phyloP scores from a whole-genome alignment of 2,329 filamentous ascomycete genomes.

The Aphanoascus verrucosus region DNA sequence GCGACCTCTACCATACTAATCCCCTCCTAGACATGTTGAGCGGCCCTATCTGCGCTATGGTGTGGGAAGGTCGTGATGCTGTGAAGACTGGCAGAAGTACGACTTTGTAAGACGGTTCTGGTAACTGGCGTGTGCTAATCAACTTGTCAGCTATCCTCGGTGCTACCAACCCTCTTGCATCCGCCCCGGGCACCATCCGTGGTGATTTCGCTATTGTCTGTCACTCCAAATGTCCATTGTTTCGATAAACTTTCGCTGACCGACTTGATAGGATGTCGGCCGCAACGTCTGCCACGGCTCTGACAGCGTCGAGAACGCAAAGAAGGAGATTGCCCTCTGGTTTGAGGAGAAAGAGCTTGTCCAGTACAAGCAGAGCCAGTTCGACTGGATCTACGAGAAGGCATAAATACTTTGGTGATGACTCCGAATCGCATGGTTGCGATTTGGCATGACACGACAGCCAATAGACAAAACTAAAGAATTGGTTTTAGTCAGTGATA shows the following conservation, averaged over 20 bases:
- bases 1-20: slow-evolving; percentile 1
- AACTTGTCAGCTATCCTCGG: slow-evolving; percentile 63
- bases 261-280: slow-evolving; percentile 54
- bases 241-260: slow-evolving; percentile 14
- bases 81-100: slow-evolving; percentile 94
- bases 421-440: not conserved
- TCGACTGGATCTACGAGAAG: slow-evolving; percentile 98
- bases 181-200: slow-evolving; percentile 94
- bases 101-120: slow-evolving; percentile 25
- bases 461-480: slow-evolving; percentile 1
- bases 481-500: not conserved
- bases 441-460: slow-evolving; percentile 8
- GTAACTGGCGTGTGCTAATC: slow-evolving; percentile 14
- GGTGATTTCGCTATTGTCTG: slow-evolving; percentile 71
- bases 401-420: slow-evolving; percentile 24
- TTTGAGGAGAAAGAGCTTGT: slow-evolving; percentile 78
- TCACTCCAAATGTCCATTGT: slow-evolving; percentile 1
- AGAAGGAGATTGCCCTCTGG: slow-evolving; percentile 99
- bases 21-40: slow-evolving; percentile 70
- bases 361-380: slow-evolving; percentile 71
- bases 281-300: slow-evolving; percentile 99
- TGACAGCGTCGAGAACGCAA: slow-evolving; percentile 94
- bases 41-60: slow-evolving; percentile 97
- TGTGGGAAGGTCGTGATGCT: slow-evolving; percentile 98
- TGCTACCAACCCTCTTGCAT: slow-evolving; percentile 96